Evolutionary conservation across 306 rosid genomes (phyloP).

Genomic region (Biancaea sappan): DNA sequence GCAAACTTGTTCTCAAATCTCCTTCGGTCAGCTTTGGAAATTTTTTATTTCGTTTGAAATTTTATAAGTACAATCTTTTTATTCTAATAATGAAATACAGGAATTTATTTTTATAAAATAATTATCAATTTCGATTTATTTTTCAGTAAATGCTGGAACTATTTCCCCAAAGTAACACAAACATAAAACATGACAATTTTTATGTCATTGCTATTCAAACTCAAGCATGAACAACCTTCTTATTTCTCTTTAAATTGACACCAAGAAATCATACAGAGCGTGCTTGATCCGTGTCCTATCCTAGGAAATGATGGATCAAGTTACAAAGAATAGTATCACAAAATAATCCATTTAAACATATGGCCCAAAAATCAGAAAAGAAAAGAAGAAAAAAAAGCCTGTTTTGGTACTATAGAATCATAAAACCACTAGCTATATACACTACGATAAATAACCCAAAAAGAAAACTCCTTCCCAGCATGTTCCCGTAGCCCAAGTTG

Average conservation of each 20-base stretch:
- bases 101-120: too few relatives aligned
- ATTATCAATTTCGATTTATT: too few relatives aligned
- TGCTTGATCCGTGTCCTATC: conserved; percentile 46
- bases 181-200: conserved; percentile 22
- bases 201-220: conserved; percentile 2
- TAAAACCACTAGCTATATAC: conserved; percentile 63
- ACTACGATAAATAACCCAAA: conserved; percentile 58
- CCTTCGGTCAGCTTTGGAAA: background rate
- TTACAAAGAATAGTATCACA: conserved; percentile 61
- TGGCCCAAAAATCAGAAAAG: background rate
- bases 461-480: conserved; percentile 30
- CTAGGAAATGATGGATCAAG: conserved; percentile 47
- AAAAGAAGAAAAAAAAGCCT: background rate
- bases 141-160: too few relatives aligned
- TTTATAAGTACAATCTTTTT: too few relatives aligned
- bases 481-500: conserved; percentile 30
- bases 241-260: conserved; percentile 38
- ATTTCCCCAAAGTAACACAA: too few relatives aligned
- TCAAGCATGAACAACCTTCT: conserved; percentile 35
- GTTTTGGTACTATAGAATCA: conserved; percentile 39
- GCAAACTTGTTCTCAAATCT: too few relatives aligned
- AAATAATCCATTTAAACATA: conserved; percentile 41
- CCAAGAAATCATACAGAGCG: conserved; percentile 46
- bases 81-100: background rate
- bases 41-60: background rate